Base-by-base conservation (phyloP, 116 monocot genomes). In the Zostera marina region DNA sequence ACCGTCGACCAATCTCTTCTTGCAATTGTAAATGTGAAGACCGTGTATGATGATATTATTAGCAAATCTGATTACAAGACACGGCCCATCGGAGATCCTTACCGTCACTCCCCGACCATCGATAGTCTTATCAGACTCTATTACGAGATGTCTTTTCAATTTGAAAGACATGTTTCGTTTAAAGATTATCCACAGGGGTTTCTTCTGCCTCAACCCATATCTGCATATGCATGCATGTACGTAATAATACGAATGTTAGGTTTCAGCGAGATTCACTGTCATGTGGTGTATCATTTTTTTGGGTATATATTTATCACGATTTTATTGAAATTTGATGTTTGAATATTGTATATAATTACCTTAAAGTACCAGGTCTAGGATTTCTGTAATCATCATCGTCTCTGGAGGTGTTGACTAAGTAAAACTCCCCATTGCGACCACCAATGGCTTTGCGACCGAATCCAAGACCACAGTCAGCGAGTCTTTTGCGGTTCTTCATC, bases 41-140 rank as follows among this genome's bases (percentile, higher is more conserved):
- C 84, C 84, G 48, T 90, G 84, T 61, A 90, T 74, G 65, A 90
- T 90, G 43, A 90, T 42, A 55, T 84, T 91, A 51, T 69, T 84
- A 15, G 79, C 64, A 23, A 72, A 82, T 64, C 83, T 79, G 45
- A 83, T 32, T 8, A 80, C 80, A 54, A 88, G 20, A 70, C 88
- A 83, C 23, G 80, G 83, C 11, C 88, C 88, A n/a, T 72, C 68
- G 22, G 88, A 83, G 42, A 88, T 88, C 75, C 83, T 80, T 13
- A 88, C 80, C 17, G 74, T 70, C 16, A 20, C 77, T 2, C 88
- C 88, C 7, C 88, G 83, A 21, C 83, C 88, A 32, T 88, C 88
- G 4, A 88, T 74, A 39, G 88, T 88, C 64, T 82, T 88, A 77
- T 79, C 77, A 72, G 82, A 82, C 72, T 83, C 83, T 75, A 88